These are phyloP conservation scores for Daedalea quercina DNA, from an alignment of 768 basidiomycete genomes.

Conservation along the genomic window DNA sequence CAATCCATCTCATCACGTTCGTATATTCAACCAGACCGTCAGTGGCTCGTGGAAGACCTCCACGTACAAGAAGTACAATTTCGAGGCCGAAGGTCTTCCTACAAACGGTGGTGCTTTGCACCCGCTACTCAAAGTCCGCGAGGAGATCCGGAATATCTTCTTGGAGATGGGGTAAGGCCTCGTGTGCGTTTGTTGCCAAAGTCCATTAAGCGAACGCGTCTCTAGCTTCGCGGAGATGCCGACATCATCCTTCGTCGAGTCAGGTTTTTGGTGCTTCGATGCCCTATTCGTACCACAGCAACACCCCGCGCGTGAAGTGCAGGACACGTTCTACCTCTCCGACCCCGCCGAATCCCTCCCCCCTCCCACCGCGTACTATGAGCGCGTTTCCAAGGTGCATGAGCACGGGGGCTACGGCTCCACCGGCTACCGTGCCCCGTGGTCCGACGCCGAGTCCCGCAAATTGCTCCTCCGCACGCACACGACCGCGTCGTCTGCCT, in stretches of 20 bases:
- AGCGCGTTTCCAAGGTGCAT: constrained; percentile 77
- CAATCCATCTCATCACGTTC: too few species aligned
- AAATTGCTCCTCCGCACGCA: constrained; percentile 94
- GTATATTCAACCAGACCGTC: constrained; percentile 3
- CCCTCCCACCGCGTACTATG: constrained; percentile 80
- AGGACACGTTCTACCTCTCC: constrained; percentile 98
- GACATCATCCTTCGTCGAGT: constrained; percentile 92
- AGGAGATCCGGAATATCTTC: constrained; percentile 97
- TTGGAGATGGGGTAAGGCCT: constrained; percentile 91
- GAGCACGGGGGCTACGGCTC: constrained; percentile 87
- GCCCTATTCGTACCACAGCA: constrained; percentile 97
- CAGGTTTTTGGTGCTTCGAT: constrained; percentile 99
- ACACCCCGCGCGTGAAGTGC: constrained; percentile 94
- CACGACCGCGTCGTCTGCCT: constrained; percentile 90
- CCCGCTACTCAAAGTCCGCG: constrained; percentile 93
- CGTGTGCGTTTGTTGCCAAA: neutral
- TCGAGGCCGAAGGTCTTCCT: constrained; percentile 90
- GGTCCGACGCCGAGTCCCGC: constrained; percentile 86
- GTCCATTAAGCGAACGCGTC: neutral
- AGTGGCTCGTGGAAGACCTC: constrained; percentile 95
- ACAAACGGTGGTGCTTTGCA: constrained; percentile 90
- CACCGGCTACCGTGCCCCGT: constrained; percentile 94
- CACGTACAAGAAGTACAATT: constrained; percentile 97
- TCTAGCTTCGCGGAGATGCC: constrained; percentile 97
- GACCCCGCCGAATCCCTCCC: constrained; percentile 74